Evolutionary conservation across 495 filamentous ascomycete species (phyloP), one percentile per base, ranked within the genome.

Genomic region (Penicillium chermesinum): DNA sequence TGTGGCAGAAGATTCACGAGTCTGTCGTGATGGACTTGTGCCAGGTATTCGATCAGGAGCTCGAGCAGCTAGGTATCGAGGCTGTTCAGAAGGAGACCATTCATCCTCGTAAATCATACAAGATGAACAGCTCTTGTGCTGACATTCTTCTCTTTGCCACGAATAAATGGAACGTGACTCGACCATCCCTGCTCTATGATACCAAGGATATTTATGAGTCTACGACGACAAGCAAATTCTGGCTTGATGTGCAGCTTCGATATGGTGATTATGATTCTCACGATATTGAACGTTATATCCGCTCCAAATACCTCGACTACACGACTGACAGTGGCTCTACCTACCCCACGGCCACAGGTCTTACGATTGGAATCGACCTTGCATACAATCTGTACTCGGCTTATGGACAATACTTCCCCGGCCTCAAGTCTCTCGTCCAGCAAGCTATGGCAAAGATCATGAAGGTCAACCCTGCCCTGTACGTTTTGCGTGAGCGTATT

Each of bases 1-100:
- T 99, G 77, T 99, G 94, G 94, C 94, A 99, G 67, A 99, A 99
- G 77, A 97, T 99, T 41, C 94, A 99, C 70, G 94, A 99, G 67
- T 94, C 89, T 18, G 93, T 99, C 7, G 91, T 96, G 21, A 99
- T 99, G 93, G 93, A 96, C 74, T 70, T 97, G 59, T 98, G 94
- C 61, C 94, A 99, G 64, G 93, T 97, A n/a, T 95, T 99, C 58
- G 94, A 99, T 57, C 93, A 97, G 59, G 91, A 99, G 65, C 69
- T 99, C 46, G 93, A 97, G 66, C 88, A 91, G 40, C 75, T 99
- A 38, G 91, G 94, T 42, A 96, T 99, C 50, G 93, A 99, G 67
- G 93, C 93, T 3, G 94, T 99, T 14, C 94, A 99, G 65, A 99
- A 99, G 71, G 94, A 99, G 73, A 97, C 93, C 0, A 99, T 99